Percentiles rank a stretch among this genome's conserved stretches.
phyloP scores from a whole-genome alignment of 75 land plant genomes.

The Picea glauca region DNA sequence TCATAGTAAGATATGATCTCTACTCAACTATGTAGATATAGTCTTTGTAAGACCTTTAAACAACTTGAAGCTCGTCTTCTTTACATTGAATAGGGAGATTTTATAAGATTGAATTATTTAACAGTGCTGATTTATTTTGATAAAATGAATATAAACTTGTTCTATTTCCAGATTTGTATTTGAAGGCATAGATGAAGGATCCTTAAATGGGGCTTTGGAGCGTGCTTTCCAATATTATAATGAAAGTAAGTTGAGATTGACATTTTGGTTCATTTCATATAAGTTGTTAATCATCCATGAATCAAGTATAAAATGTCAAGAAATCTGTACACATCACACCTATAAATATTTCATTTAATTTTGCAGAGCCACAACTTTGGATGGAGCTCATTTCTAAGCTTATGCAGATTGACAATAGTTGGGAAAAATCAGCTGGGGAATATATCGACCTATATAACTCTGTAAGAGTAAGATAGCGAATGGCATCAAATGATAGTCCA shows the following conservation, averaged over 20 bases:
- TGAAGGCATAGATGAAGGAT: slow-evolving; percentile 71
- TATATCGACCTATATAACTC: no score
- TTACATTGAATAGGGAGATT: not conserved
- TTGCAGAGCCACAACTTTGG: no score
- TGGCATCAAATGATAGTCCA: no score
- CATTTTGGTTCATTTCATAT: not conserved
- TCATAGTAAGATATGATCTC: no score
- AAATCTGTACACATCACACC: not conserved
- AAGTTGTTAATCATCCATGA: not conserved
- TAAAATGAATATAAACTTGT: not conserved
- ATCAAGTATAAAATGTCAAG: not conserved
- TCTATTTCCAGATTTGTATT: slow-evolving; percentile 50
- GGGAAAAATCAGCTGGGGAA: no score
- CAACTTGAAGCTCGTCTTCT: not conserved
- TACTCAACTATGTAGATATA: not conserved
- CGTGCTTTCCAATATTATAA: slow-evolving; percentile 46
- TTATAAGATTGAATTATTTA: not conserved
- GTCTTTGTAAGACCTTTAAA: not conserved
- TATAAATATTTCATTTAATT: not conserved
- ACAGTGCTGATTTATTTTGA: not conserved
- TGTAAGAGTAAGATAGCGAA: no score
- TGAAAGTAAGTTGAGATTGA: slow-evolving; percentile 35
- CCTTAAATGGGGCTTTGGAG: slow-evolving; percentile 45
- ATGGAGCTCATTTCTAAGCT: no score
- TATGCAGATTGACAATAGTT: no score